Conservation (phyloP, 257 asterid genomes). For the Rauvolfia tetraphylla region DNA sequence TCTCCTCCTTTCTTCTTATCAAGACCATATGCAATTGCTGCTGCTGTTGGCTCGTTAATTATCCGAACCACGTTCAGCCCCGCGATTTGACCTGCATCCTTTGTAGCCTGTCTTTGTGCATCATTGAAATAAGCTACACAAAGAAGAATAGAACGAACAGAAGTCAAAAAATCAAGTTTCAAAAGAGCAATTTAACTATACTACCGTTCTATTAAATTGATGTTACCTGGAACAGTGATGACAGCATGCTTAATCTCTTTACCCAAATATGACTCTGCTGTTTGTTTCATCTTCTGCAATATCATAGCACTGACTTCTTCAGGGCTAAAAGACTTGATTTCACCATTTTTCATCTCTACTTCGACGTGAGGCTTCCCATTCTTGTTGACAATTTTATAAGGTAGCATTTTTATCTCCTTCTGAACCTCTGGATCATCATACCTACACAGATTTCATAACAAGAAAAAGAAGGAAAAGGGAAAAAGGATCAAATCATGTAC, state of each 20-base stretch:
- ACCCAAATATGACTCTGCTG: constrained; percentile 24
- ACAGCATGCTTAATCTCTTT: background rate
- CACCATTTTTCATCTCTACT: constrained; percentile 18
- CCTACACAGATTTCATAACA: constrained; percentile 9
- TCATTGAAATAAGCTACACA: constrained; percentile 36
- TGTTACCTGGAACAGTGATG: background rate
- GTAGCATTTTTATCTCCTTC: constrained; percentile 17
- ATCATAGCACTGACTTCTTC: constrained; percentile 25
- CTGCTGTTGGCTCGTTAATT: constrained; percentile 40
- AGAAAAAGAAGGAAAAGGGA: background rate
- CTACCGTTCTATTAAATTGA: constrained; percentile 6
- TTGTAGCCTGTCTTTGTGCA: constrained; percentile 40
- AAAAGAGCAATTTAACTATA: background rate
- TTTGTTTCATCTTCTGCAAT: constrained; percentile 25
- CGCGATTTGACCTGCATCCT: constrained; percentile 37
- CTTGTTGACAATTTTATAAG: constrained; percentile 17
- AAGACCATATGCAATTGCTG: constrained; percentile 41
- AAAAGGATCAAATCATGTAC: background rate
- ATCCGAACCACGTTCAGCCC: constrained; percentile 37
- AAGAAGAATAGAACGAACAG: background rate
- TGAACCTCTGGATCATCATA: constrained; percentile 30
- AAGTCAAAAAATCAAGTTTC: too few relatives aligned
- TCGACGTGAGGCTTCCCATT: constrained; percentile 22
- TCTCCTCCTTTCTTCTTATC: constrained; percentile 30
- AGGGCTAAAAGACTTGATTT: constrained; percentile 16